Base-by-base conservation (phyloP, 2,329 filamentous ascomycete genomes). In the Pseudocercospora pini-densiflorae region DNA sequence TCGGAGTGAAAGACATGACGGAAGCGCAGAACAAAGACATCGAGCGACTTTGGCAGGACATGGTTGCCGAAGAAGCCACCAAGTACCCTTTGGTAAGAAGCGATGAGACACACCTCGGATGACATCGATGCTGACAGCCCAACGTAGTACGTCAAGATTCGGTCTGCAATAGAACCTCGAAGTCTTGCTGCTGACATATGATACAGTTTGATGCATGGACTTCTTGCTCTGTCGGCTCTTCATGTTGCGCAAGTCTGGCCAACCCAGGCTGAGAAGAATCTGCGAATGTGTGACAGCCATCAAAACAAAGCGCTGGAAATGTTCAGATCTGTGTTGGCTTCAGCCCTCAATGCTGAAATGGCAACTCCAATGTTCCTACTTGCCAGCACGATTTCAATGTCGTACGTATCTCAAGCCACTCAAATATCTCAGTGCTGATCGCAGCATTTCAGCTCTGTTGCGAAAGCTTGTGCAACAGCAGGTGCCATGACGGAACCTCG, bases 391-490 rank as follows among this genome's bases (percentile, higher is more conserved):
- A 65, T 68, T 7, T 65, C 62, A 5, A 61, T 68, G 29, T 63
- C 62, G 66, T 68, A 47, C 12, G 62, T 49, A 31, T 7, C 16
- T 16, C n/a, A 21, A 24, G 14, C 36, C 45, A n/a, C n/a, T 21
- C 45, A 54, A 5, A 23, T 5, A 27, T 33, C 21, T 5, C 49
- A 40, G 36, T 10, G 57, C 62, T 64, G n/a, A 64, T n/a, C 16
- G 14, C 12, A 10, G 12, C 40, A 21, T 14, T 12, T 2, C 29
- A 67, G 65, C 33, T 67, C 66, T 16, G 63, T 70, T 24, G 65
- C 69, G 23, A 51, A 64, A 51, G 62, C 68, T n/a, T 69, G 62
- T 47, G 68, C 66, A n/a, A 53, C 60, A 43, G 70, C 68, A 8
- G 60, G 62, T 19, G 36, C 61, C 16, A 66, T 65, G 66, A 61